Evolutionary conservation across 1,284 basidiomycete species (phyloP).

Genomic region (Leccinum pallidistipes): DNA sequence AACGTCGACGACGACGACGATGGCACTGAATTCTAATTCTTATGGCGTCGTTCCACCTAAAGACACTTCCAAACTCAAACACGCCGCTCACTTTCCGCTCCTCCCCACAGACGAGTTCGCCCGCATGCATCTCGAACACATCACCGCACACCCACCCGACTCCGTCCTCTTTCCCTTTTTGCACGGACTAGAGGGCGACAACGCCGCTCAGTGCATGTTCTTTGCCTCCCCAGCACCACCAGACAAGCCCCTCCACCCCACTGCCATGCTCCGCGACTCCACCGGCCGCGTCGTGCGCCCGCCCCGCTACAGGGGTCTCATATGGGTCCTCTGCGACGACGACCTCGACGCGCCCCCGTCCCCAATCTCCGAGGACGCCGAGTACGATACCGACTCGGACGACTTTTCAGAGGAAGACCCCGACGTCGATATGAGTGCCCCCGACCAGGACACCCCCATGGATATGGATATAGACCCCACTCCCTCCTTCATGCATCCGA

Average conservation of each 20-base stretch:
- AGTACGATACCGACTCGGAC: conserved; percentile 37
- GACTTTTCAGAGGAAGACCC: conserved; percentile 37
- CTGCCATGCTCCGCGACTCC: conserved; percentile 28
- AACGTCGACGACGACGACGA: conserved; percentile 4
- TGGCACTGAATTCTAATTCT: conserved; percentile 11
- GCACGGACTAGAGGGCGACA: conserved; percentile 79
- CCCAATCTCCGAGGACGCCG: conserved; percentile 33
- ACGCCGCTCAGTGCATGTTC: conserved; percentile 75
- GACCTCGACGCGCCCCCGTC: conserved; percentile 42
- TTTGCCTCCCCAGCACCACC: conserved; percentile 47
- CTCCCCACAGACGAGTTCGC: conserved; percentile 59
- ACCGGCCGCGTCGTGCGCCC: conserved; percentile 31
- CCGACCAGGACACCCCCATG: conserved; percentile 26
- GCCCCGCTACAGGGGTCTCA: conserved; percentile 59
- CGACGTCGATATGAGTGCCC: conserved; percentile 33
- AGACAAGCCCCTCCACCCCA: conserved; percentile 17
- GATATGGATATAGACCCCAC: conserved; percentile 25
- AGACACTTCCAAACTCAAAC: conserved; percentile 25
- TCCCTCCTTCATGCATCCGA: conserved; percentile 54
- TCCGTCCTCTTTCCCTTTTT: conserved; percentile 80
- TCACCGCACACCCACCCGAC: conserved; percentile 71
- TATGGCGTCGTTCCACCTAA: conserved; percentile 41
- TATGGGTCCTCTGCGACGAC: conserved; percentile 75
- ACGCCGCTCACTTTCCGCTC: conserved; percentile 23
- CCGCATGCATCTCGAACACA: conserved; percentile 59